Percentiles rank a stretch among this genome's conserved stretches.
Conservation (phyloP, 1,139 yeast genomes). For the Diutina siamensis region DNA sequence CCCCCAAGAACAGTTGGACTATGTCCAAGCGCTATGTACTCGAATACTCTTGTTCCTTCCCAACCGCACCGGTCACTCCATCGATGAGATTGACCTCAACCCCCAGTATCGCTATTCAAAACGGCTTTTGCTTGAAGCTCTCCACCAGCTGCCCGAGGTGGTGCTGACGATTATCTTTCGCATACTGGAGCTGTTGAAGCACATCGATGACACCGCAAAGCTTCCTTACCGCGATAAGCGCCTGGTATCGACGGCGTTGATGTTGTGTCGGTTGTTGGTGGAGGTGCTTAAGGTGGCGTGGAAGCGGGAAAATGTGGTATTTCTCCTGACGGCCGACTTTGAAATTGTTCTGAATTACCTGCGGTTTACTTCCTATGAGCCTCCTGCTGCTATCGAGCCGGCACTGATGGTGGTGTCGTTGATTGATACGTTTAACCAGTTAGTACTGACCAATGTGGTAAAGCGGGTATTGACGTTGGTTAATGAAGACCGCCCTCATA, state of each 20-base stretch:
- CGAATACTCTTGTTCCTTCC: conserved; percentile 5
- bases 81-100: conserved; percentile 2
- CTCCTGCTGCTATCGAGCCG: conserved; percentile 1
- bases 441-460: neutral
- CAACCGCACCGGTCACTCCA: conserved; percentile 3
- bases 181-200: neutral
- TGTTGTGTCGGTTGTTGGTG: neutral
- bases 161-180: neutral
- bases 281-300: neutral
- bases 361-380: neutral
- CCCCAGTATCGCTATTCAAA: neutral
- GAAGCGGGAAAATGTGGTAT: neutral
- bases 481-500: neutral
- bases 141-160: neutral
- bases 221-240: conserved; percentile 2
- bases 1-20: neutral
- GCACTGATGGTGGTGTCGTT: neutral
- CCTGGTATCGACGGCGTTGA: conserved; percentile 1
- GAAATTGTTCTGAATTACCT: conserved; percentile 1
- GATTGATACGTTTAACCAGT: neutral
- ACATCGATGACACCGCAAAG: neutral
- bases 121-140: neutral
- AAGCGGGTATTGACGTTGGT: neutral
- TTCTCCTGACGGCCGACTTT: neutral
- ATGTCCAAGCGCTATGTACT: conserved; percentile 3